These are phyloP conservation scores for Diaporthe vaccinii DNA, from an alignment of 2,329 filamentous ascomycete species.

Conservation along the genomic window DNA sequence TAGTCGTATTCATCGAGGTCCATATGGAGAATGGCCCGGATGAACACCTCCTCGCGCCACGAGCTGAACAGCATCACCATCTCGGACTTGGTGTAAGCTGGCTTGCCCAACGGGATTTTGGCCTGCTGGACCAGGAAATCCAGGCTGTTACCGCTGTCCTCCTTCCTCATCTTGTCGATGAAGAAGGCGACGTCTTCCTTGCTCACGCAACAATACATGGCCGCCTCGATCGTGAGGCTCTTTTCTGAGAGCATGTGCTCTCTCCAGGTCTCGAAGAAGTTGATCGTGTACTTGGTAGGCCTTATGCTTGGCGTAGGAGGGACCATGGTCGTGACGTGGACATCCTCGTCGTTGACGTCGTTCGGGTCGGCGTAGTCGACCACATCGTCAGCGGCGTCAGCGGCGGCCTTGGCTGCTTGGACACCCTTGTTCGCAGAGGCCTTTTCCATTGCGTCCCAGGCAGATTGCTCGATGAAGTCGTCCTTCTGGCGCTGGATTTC, in stretches of 20 bases:
- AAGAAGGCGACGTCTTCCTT: background rate
- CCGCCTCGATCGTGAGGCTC: background rate
- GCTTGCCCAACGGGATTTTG: too few species aligned
- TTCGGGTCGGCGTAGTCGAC: constrained; percentile 1
- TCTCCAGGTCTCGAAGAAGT: background rate
- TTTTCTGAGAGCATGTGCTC: background rate
- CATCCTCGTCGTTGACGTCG: constrained; percentile 7
- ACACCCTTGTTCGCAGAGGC: background rate
- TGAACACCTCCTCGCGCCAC: background rate
- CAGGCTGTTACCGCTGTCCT: background rate
- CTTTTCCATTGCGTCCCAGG: background rate
- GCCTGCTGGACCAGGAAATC: background rate
- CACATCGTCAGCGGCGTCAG: background rate
- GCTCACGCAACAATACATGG: background rate
- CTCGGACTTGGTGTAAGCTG: background rate
- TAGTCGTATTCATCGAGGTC: background rate
- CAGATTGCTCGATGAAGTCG: background rate
- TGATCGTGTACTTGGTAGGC: background rate
- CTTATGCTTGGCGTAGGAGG: rapidly evolving
- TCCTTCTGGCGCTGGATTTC: background rate
- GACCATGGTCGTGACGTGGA: background rate
- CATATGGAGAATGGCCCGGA: rapidly evolving
- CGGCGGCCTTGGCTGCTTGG: background rate
- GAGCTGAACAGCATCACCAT: background rate
- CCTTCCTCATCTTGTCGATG: background rate